Evolutionary conservation across 371 early-diverging fungal genomes (phyloP).

Genomic region (Vavraia culicis): DNA sequence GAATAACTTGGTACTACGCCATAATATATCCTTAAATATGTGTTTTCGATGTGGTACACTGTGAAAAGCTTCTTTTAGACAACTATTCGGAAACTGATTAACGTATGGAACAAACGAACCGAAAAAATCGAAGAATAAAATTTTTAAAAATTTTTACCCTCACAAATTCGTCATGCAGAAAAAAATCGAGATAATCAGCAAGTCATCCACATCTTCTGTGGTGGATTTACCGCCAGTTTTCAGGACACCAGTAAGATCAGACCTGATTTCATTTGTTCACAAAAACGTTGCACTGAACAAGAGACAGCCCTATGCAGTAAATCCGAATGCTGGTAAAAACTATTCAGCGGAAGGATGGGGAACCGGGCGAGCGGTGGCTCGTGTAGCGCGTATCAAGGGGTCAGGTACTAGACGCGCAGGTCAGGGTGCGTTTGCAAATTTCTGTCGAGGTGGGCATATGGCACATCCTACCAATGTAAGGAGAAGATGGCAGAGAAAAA

Average conservation of each 20-base stretch:
- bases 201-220: too few species aligned
- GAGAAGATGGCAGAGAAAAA: constrained; percentile 98
- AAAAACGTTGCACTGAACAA: constrained; percentile 90
- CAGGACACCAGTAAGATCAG: constrained; percentile 83
- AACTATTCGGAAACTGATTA: too few species aligned
- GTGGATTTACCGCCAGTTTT: constrained; percentile 67
- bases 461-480: constrained; percentile 97
- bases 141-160: too few species aligned
- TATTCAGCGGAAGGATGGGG: constrained; percentile 99
- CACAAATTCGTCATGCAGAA: too few species aligned
- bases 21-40: too few species aligned
- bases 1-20: too few species aligned
- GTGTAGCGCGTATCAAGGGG: constrained; percentile 96
- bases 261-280: constrained; percentile 82
- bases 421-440: constrained; percentile 98
- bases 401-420: constrained; percentile 96
- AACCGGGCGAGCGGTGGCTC: constrained; percentile 89
- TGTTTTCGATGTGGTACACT: too few species aligned
- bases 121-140: too few species aligned
- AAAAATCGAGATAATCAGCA: too few species aligned
- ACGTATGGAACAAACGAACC: too few species aligned
- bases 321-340: constrained; percentile 90
- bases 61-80: too few species aligned
- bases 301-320: constrained; percentile 92
- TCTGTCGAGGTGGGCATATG: constrained; percentile 98